Evolutionary conservation across 306 rosid species (phyloP).

Genomic region (Sophora flavescens): DNA sequence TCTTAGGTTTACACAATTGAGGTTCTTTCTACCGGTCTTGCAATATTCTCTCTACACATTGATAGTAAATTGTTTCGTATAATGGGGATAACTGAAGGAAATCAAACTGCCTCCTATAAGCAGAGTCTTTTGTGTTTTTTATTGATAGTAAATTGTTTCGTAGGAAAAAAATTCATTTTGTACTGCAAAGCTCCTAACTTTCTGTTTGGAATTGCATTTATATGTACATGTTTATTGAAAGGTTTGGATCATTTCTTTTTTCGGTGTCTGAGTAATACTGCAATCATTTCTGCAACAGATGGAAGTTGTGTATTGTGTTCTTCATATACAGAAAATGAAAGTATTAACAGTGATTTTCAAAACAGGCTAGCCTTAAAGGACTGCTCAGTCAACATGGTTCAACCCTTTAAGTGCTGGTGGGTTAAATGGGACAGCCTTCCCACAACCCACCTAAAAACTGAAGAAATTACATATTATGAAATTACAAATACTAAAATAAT

Average conservation of each 20-base stretch:
- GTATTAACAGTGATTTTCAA: background rate
- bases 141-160: background rate
- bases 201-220: background rate
- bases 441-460: background rate
- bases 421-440: slow-evolving; percentile 6
- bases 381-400: background rate
- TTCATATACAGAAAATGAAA: background rate
- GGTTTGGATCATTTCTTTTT: background rate
- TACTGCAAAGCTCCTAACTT: background rate
- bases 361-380: background rate
- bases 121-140: background rate
- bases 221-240: background rate
- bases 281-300: background rate
- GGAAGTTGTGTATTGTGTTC: background rate
- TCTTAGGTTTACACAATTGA: slow-evolving; percentile 9
- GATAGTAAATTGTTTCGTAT: too few species aligned
- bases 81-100: slow-evolving; percentile 8
- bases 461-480: background rate
- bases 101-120: slow-evolving; percentile 1
- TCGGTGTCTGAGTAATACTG: background rate
- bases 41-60: background rate
- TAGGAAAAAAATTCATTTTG: background rate
- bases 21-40: background rate
- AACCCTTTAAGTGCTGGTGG: background rate
- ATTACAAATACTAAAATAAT: background rate